Evolutionary conservation across 2,329 filamentous ascomycete species (phyloP).

Genomic region (Podosphaera xanthii): DNA sequence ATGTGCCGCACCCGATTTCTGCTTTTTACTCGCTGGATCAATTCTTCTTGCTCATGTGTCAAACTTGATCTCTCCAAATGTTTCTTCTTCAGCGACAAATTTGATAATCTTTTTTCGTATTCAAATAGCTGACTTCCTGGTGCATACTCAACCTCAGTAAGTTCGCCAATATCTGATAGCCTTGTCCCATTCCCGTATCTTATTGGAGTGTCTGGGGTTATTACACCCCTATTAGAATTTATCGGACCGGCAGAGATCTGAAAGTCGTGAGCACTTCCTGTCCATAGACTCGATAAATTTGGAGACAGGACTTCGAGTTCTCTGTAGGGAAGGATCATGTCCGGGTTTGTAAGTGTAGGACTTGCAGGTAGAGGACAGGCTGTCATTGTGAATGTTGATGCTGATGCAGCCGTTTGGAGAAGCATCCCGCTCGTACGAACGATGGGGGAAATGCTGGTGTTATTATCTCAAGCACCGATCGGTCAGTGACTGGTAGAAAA

Average conservation of each 20-base stretch:
- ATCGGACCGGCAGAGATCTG: conserved; percentile 17
- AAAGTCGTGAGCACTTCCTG: conserved; percentile 12
- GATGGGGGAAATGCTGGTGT: too few relatives aligned
- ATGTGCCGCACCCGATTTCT: conserved; percentile 26
- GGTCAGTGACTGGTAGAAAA: too few relatives aligned
- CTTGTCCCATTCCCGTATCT: conserved; percentile 49
- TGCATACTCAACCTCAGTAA: conserved; percentile 29
- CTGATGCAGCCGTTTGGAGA: neutral
- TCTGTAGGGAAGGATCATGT: conserved; percentile 76
- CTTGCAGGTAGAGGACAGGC: conserved; percentile 34
- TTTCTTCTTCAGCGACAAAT: conserved; percentile 13
- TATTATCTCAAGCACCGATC: too few relatives aligned
- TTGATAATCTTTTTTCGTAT: conserved; percentile 9
- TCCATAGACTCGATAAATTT: conserved; percentile 18
- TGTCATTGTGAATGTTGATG: conserved; percentile 19
- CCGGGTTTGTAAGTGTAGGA: conserved; percentile 76
- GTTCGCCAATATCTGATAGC: conserved; percentile 40
- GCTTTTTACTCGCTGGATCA: conserved; percentile 24
- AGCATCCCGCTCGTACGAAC: too few relatives aligned
- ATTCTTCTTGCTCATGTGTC: conserved; percentile 21
- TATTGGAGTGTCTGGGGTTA: conserved; percentile 35
- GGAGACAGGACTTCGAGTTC: conserved; percentile 31
- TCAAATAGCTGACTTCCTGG: conserved; percentile 17
- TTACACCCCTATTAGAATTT: conserved; percentile 20
- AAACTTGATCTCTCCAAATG: conserved; percentile 20